Percentiles rank a stretch among this genome's conserved stretches.
Evolutionary conservation across 148 eudicot species (phyloP).

Genomic region (Agrostemma githago): DNA sequence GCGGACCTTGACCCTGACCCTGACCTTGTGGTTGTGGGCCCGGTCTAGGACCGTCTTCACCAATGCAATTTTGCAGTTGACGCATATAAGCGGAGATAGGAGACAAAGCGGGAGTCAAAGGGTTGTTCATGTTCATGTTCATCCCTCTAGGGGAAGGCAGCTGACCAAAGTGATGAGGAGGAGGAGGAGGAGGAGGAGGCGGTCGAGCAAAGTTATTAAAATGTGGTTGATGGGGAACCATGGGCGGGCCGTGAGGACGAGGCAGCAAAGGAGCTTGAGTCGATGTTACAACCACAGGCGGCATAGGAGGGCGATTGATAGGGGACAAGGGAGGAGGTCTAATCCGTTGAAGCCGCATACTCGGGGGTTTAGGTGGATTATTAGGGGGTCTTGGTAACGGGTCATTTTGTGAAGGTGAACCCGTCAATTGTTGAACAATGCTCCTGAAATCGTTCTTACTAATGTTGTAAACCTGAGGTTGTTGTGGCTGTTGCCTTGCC

Average conservation of each 20-base stretch:
- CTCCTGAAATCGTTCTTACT: slow-evolving; percentile 91
- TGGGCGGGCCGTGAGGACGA: slow-evolving; percentile 27
- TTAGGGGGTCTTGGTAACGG: slow-evolving; percentile 66
- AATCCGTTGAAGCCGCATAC: slow-evolving; percentile 64
- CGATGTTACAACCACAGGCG: slow-evolving; percentile 28
- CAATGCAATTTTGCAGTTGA: slow-evolving; percentile 68
- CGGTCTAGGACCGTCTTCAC: slow-evolving; percentile 46
- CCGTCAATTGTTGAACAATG: slow-evolving; percentile 85
- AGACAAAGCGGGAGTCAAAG: slow-evolving; percentile 57
- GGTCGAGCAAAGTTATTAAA: slow-evolving; percentile 36
- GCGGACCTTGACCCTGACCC: slow-evolving; percentile 18
- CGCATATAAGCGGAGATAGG: slow-evolving; percentile 87
- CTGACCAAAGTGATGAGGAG: slow-evolving; percentile 45
- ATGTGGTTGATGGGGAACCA: slow-evolving; percentile 27
- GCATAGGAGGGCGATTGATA: slow-evolving; percentile 48
- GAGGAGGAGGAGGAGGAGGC: slow-evolving; percentile 25
- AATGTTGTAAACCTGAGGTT: slow-evolving; percentile 91
- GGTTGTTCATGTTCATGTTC: slow-evolving; percentile 13
- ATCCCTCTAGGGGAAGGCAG: slow-evolving; percentile 48
- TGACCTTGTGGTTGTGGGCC: slow-evolving; percentile 17
- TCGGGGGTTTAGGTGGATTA: slow-evolving; percentile 65
- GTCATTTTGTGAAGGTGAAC: slow-evolving; percentile 63
- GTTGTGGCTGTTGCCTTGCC: slow-evolving; percentile 60
- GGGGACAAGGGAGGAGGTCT: slow-evolving; percentile 77
- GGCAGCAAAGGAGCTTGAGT: slow-evolving; percentile 37